Percentiles rank a stretch among this genome's conserved stretches.
Conservation (phyloP, 176 grass and related monocot species). For the Oropetium thomaeum region DNA sequence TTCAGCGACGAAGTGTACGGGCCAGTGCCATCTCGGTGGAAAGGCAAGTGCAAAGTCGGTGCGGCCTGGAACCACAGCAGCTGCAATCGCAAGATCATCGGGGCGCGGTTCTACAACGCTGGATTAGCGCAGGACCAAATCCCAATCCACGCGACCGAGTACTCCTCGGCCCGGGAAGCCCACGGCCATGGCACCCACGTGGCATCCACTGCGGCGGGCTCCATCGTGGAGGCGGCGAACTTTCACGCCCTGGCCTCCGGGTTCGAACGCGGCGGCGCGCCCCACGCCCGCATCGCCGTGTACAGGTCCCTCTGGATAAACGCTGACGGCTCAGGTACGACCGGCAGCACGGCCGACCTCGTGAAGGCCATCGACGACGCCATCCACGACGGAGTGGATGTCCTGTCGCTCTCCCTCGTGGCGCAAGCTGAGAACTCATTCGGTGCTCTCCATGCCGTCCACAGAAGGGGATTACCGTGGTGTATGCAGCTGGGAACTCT, state of each 20-base stretch:
- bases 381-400: constrained; percentile 28
- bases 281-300: background rate
- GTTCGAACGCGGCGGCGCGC: background rate
- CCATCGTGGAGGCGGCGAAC: background rate
- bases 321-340: fast-evolving
- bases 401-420: background rate
- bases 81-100: constrained; percentile 41
- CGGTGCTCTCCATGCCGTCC: constrained; percentile 25
- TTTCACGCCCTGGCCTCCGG: constrained; percentile 8
- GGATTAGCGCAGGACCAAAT: background rate
- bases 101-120: background rate
- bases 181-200: background rate
- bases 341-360: background rate
- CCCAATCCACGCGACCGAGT: fast-evolving
- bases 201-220: constrained; percentile 20
- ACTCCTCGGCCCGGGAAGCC: background rate
- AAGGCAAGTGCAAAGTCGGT: constrained; percentile 3
- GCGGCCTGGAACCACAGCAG: background rate
- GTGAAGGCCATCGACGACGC: constrained; percentile 33
- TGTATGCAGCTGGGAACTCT: background rate
- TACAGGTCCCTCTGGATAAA: background rate
- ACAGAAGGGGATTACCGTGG: constrained; percentile 32
- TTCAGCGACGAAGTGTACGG: background rate
- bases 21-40: constrained; percentile 26
- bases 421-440: background rate